Conservation (phyloP, 331 rosid genomes). For the Telfairia occidentalis region DNA sequence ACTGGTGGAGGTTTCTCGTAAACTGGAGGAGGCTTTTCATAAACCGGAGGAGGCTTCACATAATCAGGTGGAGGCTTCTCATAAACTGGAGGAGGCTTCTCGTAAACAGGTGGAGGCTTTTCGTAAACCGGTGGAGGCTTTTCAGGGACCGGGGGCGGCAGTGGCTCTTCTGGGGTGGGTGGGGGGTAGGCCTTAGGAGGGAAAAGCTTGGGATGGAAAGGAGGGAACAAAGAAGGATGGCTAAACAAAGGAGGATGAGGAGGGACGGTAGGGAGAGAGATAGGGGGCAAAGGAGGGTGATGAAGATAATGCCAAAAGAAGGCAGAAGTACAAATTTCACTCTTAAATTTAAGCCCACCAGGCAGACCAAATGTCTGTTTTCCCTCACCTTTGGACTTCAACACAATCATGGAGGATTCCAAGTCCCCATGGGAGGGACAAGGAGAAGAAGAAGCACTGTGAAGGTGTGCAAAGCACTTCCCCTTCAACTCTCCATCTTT, state of each 20-base stretch:
- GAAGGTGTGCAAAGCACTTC: conserved; percentile 79
- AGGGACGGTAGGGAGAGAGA: background rate
- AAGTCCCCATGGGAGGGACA: conserved; percentile 55
- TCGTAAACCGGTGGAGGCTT: conserved; percentile 6
- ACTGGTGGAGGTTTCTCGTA: background rate
- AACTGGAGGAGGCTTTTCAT: background rate
- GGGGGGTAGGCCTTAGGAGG: conserved; percentile 6
- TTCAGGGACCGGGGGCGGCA: conserved; percentile 12
- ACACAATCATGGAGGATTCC: conserved; percentile 36
- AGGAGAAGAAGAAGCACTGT: conserved; percentile 49
- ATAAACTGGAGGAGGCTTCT: background rate
- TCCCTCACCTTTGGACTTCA: conserved; percentile 24
- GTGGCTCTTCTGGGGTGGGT: background rate
- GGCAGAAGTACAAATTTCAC: conserved; percentile 7
- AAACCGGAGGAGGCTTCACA: conserved; percentile 16
- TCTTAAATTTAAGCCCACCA: background rate
- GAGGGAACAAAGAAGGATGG: background rate
- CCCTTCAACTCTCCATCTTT: conserved; percentile 44
- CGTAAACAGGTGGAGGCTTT: conserved; percentile 3
- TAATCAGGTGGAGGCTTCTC: conserved; percentile 4
- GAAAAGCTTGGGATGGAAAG: conserved; percentile 5
- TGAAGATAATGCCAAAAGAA: conserved; percentile 8
- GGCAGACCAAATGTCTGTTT: conserved; percentile 3
- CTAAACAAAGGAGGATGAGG: background rate
- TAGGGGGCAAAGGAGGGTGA: conserved; percentile 8